phyloP scores from a whole-genome alignment of 2,329 filamentous ascomycete species.

The Fusarium sp. region DNA sequence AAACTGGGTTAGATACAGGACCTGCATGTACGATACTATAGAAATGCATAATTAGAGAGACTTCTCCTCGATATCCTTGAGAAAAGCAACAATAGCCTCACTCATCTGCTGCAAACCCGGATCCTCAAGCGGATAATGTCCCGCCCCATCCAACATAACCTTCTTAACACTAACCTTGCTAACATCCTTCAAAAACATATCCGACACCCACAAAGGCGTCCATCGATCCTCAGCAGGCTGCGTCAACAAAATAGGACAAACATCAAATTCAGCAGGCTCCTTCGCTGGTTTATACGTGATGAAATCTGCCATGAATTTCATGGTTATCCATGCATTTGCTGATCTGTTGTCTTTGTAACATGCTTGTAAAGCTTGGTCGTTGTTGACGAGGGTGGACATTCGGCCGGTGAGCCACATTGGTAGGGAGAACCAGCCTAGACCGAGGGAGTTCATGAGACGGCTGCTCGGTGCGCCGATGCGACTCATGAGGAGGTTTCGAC shows the following conservation, averaged over 20 bases:
- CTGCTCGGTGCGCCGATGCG: not conserved
- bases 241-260: conserved; percentile 13
- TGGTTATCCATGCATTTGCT: not conserved
- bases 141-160: conserved; percentile 2
- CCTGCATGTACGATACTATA: conserved; percentile 7
- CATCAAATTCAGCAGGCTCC: conserved; percentile 10
- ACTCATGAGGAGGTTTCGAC: conserved; percentile 17
- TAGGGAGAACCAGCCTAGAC: conserved; percentile 2
- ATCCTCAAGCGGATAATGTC: conserved; percentile 16
- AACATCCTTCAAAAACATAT: conserved; percentile 5
- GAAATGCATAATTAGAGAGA: accelerated
- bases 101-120: conserved; percentile 4
- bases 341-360: conserved; percentile 4
- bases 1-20: not conserved
- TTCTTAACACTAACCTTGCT: not conserved
- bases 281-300: not conserved
- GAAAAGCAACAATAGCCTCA: conserved; percentile 4
- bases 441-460: not conserved
- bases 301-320: not conserved
- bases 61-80: conserved; percentile 1
- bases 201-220: conserved; percentile 1
- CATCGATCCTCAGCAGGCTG: not conserved
- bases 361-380: not conserved
- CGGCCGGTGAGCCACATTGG: conserved; percentile 5
- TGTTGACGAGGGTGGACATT: conserved; percentile 20